Evolutionary conservation across 2,329 filamentous ascomycete genomes (phyloP), one percentile per base, ranked within the genome.

Genomic region (Helminthosporium solani): DNA sequence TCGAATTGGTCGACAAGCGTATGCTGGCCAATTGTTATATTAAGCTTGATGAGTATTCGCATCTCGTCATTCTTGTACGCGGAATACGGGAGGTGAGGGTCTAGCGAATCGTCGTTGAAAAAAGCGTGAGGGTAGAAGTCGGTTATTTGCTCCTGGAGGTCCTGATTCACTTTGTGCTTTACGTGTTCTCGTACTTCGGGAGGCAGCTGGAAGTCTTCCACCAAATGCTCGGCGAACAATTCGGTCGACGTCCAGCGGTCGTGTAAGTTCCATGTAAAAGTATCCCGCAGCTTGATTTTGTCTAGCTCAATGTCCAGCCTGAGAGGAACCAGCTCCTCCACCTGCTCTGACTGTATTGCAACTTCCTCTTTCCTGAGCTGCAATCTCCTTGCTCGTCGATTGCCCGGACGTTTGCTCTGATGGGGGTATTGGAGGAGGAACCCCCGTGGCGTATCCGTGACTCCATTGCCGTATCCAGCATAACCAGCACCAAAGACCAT

Each of bases 31-130:
- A 99, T 96, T 6, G 94, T 97, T 63, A 99, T 96, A 71, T 97
- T 96, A 40, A 99, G 79, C 71, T 96, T 97, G 71, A 99, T 84
- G 34, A 95, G 75, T 57, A 99, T 88, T 40, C 94, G 87, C 92
- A 99, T 96, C 74, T 99, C 94, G 67, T 99, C 94, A 66, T 99
- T 96, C 72, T 97, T 97, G 76, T 96, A 96, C 6, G 94, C 91
- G 31, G 81, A 85, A 67, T 97, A 97, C 0, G 92, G 91, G 11
- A 95, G 78, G 64, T 94, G 87, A 1, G 90, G 88, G 61, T 99
- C 92, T 37, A 96, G 78, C 1, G 92, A 83, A 60, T 96, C 90
- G 60, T 97, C 92, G 58, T 95, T 86, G 39, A 92, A 87, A 65
- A 85, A 94, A 19, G 94, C 85, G 60, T 95, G 90, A 4, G 94